phyloP scores from a whole-genome alignment of 1,284 basidiomycete species.

The Rhodotorula mucilaginosa region DNA sequence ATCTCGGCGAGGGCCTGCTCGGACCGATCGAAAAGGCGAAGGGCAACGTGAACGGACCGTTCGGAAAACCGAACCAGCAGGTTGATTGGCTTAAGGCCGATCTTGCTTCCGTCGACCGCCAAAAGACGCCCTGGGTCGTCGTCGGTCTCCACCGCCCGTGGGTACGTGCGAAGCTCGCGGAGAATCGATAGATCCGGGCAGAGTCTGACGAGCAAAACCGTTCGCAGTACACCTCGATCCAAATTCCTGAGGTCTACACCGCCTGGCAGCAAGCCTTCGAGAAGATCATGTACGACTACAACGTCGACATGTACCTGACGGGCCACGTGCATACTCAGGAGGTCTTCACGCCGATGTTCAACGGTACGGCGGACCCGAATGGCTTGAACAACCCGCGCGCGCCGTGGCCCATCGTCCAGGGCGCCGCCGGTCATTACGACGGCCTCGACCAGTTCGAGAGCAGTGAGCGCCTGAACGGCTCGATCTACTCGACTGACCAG shows the following conservation, averaged over 20 bases:
- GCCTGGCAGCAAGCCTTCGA: conserved; percentile 48
- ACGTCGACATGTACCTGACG: conserved; percentile 10
- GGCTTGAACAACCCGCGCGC: conserved; percentile 46
- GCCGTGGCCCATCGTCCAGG: conserved; percentile 41
- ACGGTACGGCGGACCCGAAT: conserved; percentile 41
- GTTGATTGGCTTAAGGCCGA: conserved; percentile 33
- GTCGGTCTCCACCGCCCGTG: conserved; percentile 30
- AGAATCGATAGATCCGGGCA: no score
- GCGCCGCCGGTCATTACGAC: conserved; percentile 41
- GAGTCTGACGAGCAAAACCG: no score
- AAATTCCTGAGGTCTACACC: conserved; percentile 13
- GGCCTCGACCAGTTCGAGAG: conserved; percentile 26
- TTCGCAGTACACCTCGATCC: conserved; percentile 5
- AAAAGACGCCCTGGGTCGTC: conserved; percentile 33
- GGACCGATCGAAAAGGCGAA: conserved; percentile 29
- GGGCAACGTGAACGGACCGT: conserved; percentile 30
- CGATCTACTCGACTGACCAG: conserved; percentile 7
- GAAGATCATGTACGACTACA: conserved; percentile 8
- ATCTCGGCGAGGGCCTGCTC: conserved; percentile 21
- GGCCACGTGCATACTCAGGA: conserved; percentile 37
- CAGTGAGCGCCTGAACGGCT: conserved; percentile 10
- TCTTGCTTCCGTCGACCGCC: conserved; percentile 26
- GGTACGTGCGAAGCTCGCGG: background rate
- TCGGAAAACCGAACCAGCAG: conserved; percentile 29
- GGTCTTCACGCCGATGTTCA: conserved; percentile 36